A percentile compares a stretch with the other conserved stretches of the same genome.
phyloP scores from a whole-genome alignment of 208 protist genomes.

The Trypanosomatidae sp. region DNA sequence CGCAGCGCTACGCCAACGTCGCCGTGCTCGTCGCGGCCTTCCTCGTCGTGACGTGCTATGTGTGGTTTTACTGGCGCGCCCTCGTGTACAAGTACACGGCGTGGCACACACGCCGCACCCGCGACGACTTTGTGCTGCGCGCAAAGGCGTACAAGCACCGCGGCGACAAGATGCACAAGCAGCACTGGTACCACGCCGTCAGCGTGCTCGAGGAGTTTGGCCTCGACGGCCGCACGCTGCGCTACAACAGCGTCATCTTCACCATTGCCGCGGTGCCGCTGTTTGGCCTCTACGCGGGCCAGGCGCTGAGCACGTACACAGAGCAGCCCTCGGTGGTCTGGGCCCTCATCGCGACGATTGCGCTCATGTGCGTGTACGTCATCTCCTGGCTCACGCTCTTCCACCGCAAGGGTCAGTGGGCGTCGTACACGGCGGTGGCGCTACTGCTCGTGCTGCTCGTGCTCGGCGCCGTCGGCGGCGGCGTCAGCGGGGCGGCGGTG shows the following conservation, averaged over 20 bases:
- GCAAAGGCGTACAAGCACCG: slow-evolving; percentile 27
- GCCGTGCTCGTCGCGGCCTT: slow-evolving; percentile 33
- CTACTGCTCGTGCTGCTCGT: slow-evolving; percentile 37
- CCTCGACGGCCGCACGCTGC: slow-evolving; percentile 51
- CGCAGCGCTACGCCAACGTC: slow-evolving; percentile 54
- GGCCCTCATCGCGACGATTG: slow-evolving; percentile 35
- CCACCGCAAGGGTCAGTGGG: slow-evolving; percentile 48
- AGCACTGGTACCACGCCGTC: slow-evolving; percentile 74
- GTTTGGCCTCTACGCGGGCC: slow-evolving; percentile 51
- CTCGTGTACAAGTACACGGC: slow-evolving; percentile 44
- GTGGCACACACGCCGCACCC: slow-evolving; percentile 14
- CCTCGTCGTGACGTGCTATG: slow-evolving; percentile 56
- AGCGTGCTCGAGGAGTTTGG: slow-evolving; percentile 79
- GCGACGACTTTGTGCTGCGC: slow-evolving; percentile 59
- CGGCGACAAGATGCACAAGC: slow-evolving; percentile 33
- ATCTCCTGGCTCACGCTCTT: slow-evolving; percentile 63
- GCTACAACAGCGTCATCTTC: slow-evolving; percentile 62
- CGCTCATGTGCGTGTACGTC: slow-evolving; percentile 45
- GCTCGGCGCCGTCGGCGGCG: slow-evolving; percentile 31
- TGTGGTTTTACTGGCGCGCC: slow-evolving; percentile 67
- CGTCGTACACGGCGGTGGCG: slow-evolving; percentile 29
- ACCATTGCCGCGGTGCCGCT: slow-evolving; percentile 65
- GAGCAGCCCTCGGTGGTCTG: slow-evolving; percentile 37
- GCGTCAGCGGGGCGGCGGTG: slow-evolving; percentile 13
- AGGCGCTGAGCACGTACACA: slow-evolving; percentile 32